Evolutionary conservation across 1,284 basidiomycete species (phyloP), one percentile per base, ranked within the genome.

Genomic region (Vanrija sp.): DNA sequence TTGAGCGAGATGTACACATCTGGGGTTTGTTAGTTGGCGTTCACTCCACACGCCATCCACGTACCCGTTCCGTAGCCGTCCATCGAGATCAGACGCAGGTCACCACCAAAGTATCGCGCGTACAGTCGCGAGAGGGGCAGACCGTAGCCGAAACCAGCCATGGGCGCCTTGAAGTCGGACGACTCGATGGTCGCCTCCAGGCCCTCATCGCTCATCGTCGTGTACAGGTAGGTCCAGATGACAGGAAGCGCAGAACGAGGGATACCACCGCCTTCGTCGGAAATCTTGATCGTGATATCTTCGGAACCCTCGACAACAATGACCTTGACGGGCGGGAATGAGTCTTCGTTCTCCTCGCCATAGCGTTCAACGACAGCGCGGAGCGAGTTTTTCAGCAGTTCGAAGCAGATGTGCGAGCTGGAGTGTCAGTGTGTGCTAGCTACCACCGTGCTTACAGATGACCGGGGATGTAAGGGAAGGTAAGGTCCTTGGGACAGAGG

Each of bases 231-330:
- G 57, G 94, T 98, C 95, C 95, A 98, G 51, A 98, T 96, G 51
- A 96, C 82, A 5, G 92, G 91, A 34, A 98, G 88, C 1, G 93
- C 95, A 66, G 89, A 91, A 46, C 95, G 79, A 18, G 93, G 86
- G 58, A 99, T 98, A 1, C 96, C 96, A 6, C 95, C 96, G 10
- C 95, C 95, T 72, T 98, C 95, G 74, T 92, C 90, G 21, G 83
- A 85, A 65, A 98, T 98, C 83, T 98, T 98, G 83, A 98, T 93
- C 8, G 95, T 99, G 67, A 98, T 98, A 74, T 99, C 95, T 74
- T 83, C 82, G 54, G 85, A 88, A 14, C 92, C 92, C 73, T 98
- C 93, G 2, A 97, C 91, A 21, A 98, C 95, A 56, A 98, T 85
- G 42, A 97, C 91, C 77, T 95, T 96, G 81, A 98, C 97, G 0